Evolutionary conservation across 495 filamentous ascomycete genomes (phyloP).

Genomic region (Aspergillus conjunctus): DNA sequence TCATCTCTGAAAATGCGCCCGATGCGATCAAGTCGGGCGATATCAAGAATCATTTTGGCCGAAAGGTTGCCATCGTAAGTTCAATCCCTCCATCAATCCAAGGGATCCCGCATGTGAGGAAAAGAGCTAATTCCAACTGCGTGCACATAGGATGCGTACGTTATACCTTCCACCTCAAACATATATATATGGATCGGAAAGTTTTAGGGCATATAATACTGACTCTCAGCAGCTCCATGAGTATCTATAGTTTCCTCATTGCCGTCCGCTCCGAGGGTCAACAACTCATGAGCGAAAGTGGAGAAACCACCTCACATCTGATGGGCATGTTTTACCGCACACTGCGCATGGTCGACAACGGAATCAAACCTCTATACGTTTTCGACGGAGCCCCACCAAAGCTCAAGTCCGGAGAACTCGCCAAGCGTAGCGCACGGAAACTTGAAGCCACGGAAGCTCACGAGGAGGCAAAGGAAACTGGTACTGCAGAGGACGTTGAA

Average conservation of each 20-base stretch:
- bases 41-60: conserved; percentile 97
- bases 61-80: conserved; percentile 94
- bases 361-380: conserved; percentile 97
- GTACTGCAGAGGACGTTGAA: conserved; percentile 94
- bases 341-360: conserved; percentile 95
- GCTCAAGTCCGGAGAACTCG: conserved; percentile 92
- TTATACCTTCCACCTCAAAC: conserved; percentile 17
- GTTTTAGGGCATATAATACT: conserved; percentile 9
- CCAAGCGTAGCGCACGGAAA: conserved; percentile 90
- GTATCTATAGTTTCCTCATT: conserved; percentile 97
- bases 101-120: neutral
- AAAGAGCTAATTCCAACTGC: conserved; percentile 22
- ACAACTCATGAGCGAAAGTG: conserved; percentile 88
- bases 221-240: conserved; percentile 76
- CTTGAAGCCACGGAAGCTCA: conserved; percentile 82
- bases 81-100: neutral
- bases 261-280: conserved; percentile 96
- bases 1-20: conserved; percentile 90
- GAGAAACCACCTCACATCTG: conserved; percentile 94
- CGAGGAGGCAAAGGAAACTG: conserved; percentile 95
- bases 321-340: conserved; percentile 99
- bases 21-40: conserved; percentile 95
- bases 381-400: conserved; percentile 97
- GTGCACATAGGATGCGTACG: conserved; percentile 77
- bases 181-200: neutral